These are phyloP conservation scores for Vachellia pachyceras DNA, from an alignment of 306 rosid species.

Conservation along the genomic window DNA sequence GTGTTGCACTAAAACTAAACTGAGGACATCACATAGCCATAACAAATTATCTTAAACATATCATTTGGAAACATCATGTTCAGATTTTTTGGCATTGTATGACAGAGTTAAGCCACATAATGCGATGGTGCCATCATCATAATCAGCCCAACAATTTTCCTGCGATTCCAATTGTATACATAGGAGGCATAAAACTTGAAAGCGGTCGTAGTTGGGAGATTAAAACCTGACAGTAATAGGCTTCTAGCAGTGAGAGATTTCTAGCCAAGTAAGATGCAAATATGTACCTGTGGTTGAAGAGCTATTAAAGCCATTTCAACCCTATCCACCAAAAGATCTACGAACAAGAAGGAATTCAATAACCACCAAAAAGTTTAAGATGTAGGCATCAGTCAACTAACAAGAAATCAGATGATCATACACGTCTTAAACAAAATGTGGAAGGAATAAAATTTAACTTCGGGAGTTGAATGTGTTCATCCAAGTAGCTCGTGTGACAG, in stretches of 20 bases:
- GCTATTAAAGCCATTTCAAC: no score
- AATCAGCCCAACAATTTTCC: neutral
- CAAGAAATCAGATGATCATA: neutral
- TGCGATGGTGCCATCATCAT: neutral
- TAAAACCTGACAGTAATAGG: no score
- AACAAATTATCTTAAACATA: constrained; percentile 18
- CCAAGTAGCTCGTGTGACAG: no score
- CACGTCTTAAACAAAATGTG: no score
- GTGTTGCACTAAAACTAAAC: constrained; percentile 19
- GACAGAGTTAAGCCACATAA: neutral
- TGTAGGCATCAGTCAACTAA: neutral
- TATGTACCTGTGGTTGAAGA: constrained; percentile 83
- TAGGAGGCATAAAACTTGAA: neutral
- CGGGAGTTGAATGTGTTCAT: no score
- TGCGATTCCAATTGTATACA: neutral
- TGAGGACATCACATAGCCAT: constrained; percentile 7
- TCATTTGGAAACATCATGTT: neutral
- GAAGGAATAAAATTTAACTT: no score
- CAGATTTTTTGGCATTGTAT: constrained; percentile 8
- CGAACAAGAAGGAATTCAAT: no score
- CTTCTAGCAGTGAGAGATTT: no score
- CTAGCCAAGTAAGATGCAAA: constrained; percentile 8
- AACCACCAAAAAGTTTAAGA: neutral
- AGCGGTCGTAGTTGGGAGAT: no score
- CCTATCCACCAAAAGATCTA: no score